Conservation (phyloP, 2,329 filamentous ascomycete genomes). For the Venturiaceae sp. region DNA sequence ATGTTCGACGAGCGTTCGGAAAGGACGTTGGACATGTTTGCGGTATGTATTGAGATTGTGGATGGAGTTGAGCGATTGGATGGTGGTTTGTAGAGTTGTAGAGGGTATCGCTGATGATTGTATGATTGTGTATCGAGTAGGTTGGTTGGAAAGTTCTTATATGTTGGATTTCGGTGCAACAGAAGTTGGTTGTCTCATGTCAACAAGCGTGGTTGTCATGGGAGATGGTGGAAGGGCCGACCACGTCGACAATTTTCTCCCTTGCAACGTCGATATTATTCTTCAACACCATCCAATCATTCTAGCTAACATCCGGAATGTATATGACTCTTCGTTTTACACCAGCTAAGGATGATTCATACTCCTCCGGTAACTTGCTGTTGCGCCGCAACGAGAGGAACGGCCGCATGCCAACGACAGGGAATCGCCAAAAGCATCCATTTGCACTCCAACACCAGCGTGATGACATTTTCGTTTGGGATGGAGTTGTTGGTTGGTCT, state of each 20-base stretch:
- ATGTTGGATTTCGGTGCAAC: too few relatives aligned
- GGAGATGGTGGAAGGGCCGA: too few relatives aligned
- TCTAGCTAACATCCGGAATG: neutral
- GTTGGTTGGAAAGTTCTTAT: neutral
- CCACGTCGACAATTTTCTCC: too few relatives aligned
- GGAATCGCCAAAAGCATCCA: too few relatives aligned
- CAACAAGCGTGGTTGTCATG: too few relatives aligned
- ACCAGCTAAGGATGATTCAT: neutral
- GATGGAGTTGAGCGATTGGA: neutral
- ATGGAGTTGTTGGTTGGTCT: too few relatives aligned
- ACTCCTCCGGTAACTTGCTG: neutral
- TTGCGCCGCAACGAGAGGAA: neutral
- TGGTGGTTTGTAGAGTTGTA: neutral
- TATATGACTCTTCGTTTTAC: neutral
- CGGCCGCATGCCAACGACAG: neutral
- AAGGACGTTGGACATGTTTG: slow-evolving; percentile 6
- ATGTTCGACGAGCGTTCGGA: slow-evolving; percentile 9
- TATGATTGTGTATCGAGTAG: neutral
- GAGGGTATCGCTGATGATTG: neutral
- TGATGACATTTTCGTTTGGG: too few relatives aligned
- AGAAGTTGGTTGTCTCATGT: neutral
- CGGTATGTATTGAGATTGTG: neutral
- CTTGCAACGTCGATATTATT: too few relatives aligned
- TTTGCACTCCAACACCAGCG: too few relatives aligned
- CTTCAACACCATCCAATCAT: neutral